phyloP scores from a whole-genome alignment of 495 filamentous ascomycete genomes.

The Podospora pseudoanserina region DNA sequence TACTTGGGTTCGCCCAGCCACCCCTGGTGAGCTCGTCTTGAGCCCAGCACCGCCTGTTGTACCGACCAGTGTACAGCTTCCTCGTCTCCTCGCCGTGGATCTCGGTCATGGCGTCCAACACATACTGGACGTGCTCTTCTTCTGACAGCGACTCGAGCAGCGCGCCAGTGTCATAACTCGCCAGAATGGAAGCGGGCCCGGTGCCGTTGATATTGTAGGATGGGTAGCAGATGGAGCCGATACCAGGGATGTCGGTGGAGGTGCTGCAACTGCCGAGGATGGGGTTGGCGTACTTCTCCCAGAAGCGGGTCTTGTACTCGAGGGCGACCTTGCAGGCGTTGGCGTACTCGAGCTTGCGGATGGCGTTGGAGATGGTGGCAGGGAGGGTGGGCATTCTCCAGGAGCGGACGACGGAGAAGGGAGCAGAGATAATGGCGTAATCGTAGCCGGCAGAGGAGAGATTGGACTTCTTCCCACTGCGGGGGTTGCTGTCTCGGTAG shows the following conservation, averaged over 20 bases:
- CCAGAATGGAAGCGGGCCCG: slow-evolving; percentile 60
- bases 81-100: slow-evolving; percentile 55
- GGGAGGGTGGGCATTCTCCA: slow-evolving; percentile 48
- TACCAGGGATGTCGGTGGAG: slow-evolving; percentile 53
- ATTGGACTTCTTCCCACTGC: slow-evolving; percentile 19
- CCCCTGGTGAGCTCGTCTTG: slow-evolving; percentile 51
- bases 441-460: slow-evolving; percentile 55
- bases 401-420: slow-evolving; percentile 56
- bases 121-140: slow-evolving; percentile 25
- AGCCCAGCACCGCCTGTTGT: slow-evolving; percentile 58
- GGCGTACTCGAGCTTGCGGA: slow-evolving; percentile 55
- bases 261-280: slow-evolving; percentile 61
- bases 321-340: slow-evolving; percentile 63
- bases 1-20: slow-evolving; percentile 52
- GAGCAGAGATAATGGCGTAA: slow-evolving; percentile 61
- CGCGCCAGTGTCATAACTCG: slow-evolving; percentile 49
- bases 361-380: slow-evolving; percentile 53
- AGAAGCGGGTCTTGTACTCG: slow-evolving; percentile 62
- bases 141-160: slow-evolving; percentile 29
- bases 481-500: slow-evolving; percentile 42
- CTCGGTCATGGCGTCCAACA: slow-evolving; percentile 51
- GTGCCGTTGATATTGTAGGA: slow-evolving; percentile 60
- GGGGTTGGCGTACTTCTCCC: slow-evolving; percentile 59
- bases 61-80: slow-evolving; percentile 57
- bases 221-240: slow-evolving; percentile 61